Evolutionary conservation across 2,329 filamentous ascomycete species (phyloP), one percentile per base, ranked within the genome.

Genomic region (Aspergillus piperis): DNA sequence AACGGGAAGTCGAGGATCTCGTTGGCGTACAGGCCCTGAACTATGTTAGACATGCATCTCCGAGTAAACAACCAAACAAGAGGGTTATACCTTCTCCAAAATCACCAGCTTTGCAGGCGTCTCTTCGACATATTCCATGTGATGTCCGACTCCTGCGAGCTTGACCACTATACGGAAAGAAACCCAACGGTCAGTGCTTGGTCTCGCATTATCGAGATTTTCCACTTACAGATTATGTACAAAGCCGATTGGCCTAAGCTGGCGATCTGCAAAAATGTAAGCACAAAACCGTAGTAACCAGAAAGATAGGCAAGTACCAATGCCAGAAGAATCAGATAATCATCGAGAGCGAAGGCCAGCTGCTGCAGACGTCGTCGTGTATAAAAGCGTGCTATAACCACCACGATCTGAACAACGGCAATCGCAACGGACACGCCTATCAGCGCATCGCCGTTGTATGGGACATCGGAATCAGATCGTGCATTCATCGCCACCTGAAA

Each of bases 301-400:
- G n/a, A 4, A 39, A 19, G 6, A 27, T 6, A 27, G 19, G 17
- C 19, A 27, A 42, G 13, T 21, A 71, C 69, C 63, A 70, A 44
- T 11, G 69, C 67, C 49, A 67, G 38, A 15, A 71, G 54, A 27
- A 70, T 63, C 5, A 71, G 59, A 36, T 65, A 70, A 50, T 70
- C 68, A 56, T 70, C 68, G 6, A 64, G 13, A 1, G 63, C 62
- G 50, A 25, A 59, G 19, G 50, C 51, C n/a, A 63, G 54, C 36
- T 62, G 58, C 50, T 68, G 68, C 39, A 66, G 52, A 38, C 60
- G 63, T 10, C 68, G 65, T 8, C 68, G 65, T 17, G 66, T 68
- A 59, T 65, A 68, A 41, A 71, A 69, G 11, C 66, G 62, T 8
- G 64, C 64, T 4, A 49, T 59, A 10, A 69, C 67, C 13, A 68